These are phyloP conservation scores for Monilinia fructicola DNA, from an alignment of 2,329 filamentous ascomycete species.

Conservation along the genomic window DNA sequence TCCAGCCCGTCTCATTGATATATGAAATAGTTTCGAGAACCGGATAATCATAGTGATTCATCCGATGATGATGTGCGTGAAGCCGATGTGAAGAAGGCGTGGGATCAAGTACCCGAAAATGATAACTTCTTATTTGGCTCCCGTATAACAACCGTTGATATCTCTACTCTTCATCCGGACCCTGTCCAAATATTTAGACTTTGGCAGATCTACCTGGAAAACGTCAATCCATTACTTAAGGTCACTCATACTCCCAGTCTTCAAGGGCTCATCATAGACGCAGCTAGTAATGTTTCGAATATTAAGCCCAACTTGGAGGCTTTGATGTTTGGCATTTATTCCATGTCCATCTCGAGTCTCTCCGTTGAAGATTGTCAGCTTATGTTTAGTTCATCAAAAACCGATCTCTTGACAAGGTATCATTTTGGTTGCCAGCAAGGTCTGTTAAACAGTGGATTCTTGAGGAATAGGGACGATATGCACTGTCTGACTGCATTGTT, in stretches of 20 bases:
- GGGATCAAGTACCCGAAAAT: constrained; percentile 46
- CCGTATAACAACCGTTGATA: constrained; percentile 43
- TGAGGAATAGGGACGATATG: constrained; percentile 44
- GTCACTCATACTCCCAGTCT: constrained; percentile 69
- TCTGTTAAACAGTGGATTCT: constrained; percentile 45
- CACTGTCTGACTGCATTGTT: constrained; percentile 52
- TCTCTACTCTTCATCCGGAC: constrained; percentile 51
- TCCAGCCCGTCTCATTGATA: constrained; percentile 26
- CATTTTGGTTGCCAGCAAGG: constrained; percentile 50
- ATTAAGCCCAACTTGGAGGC: constrained; percentile 61
- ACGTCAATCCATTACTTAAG: constrained; percentile 73
- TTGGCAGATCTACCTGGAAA: constrained; percentile 73
- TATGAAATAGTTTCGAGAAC: constrained; percentile 36
- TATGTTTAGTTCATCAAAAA: constrained; percentile 43
- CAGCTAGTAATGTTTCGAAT: constrained; percentile 54
- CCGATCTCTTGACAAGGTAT: constrained; percentile 45
- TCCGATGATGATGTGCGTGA: constrained; percentile 42
- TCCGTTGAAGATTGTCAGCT: constrained; percentile 52
- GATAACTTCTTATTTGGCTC: constrained; percentile 56
- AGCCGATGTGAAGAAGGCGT: constrained; percentile 46
- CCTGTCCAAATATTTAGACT: constrained; percentile 67
- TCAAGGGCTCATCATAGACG: constrained; percentile 64
- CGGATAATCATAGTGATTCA: constrained; percentile 40
- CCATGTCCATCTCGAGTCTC: constrained; percentile 58
- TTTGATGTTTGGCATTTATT: constrained; percentile 65